Base-by-base conservation (phyloP, 78 protist genomes). In the Dictyostelium citrinum region DNA sequence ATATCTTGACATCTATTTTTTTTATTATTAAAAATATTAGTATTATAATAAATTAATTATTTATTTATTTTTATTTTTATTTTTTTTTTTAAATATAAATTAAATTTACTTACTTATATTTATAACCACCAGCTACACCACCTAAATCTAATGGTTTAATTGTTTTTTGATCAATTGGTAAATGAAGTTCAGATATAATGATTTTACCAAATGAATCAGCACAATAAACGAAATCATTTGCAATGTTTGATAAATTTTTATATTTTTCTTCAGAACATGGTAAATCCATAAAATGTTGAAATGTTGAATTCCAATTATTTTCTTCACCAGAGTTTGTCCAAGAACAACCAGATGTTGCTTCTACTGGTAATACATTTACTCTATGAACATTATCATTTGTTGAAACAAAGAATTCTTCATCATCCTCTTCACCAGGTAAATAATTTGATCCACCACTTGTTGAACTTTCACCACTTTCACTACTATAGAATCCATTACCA, bases 141-240 rank as follows among this genome's bases (percentile, higher is more conserved):
- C 96, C 96, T 1, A 93, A 17, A 1, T 49, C 37, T 27, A 78
- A 41, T 45, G 96, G 93, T 49, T 93, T 86, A 24, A 93, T 93
- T 5, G 96, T 85, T 49, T 93, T 93, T 33, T 24, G 27, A 27
- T 84, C 96, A 49, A 45, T 39, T 43, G 96, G 96, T 39, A 93
- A 46, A 41, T 85, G 71, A 24, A 64, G 39, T 43, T 93, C 96
- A 5, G 96, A 93, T 1, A 93, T 93, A 43, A 93, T 93, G 29
- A 93, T 77, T 45, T 93, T 93, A 37, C 96, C 96, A 82, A 86
- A 93, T 78, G 96, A 85, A 39, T 93, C 72, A 3, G 96, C 96
- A 58, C 82, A 80, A 82, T 93, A 84, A 9, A 93, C 93, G 82
- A 93, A 93, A 68, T 93, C 86, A 33, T 46, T 88, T 27, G 93